Evolutionary conservation across 495 filamentous ascomycete genomes (phyloP).

Genomic region (Oleoguttula mirabilis): DNA sequence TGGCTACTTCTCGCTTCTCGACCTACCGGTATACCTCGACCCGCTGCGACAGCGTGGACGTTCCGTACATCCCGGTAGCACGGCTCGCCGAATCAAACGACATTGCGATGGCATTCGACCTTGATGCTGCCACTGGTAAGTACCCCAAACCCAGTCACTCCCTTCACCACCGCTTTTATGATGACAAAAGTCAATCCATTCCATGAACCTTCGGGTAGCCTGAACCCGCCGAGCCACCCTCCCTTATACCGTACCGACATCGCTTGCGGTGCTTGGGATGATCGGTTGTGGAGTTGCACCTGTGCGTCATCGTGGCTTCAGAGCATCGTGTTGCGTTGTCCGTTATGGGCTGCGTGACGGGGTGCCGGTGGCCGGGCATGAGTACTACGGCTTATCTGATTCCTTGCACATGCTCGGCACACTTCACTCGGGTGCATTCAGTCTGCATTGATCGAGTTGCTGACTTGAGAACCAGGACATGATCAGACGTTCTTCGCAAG

Average conservation of each 20-base stretch:
- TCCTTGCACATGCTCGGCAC: not conserved
- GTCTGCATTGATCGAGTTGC: too few species aligned
- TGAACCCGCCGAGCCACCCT: constrained; percentile 59
- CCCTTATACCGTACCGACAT: constrained; percentile 55
- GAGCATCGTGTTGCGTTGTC: constrained; percentile 39
- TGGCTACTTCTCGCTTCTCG: not conserved
- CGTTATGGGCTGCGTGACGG: constrained; percentile 45
- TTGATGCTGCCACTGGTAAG: too few species aligned
- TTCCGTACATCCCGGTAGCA: too few species aligned
- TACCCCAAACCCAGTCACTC: too few species aligned
- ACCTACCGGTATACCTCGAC: not conserved
- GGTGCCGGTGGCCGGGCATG: constrained; percentile 44
- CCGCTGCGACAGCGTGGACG: not conserved
- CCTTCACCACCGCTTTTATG: constrained; percentile 43
- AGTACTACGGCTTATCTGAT: constrained; percentile 58
- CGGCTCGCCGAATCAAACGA: too few species aligned
- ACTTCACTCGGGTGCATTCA: too few species aligned
- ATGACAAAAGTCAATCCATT: constrained; percentile 99
- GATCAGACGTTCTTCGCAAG: not conserved
- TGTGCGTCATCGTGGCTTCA: constrained; percentile 35
- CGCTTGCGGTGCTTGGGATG: constrained; percentile 42
- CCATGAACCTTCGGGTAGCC: constrained; percentile 52
- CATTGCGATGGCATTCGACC: too few species aligned
- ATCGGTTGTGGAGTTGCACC: constrained; percentile 77
- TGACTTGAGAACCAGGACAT: too few species aligned